Evolutionary conservation across 768 basidiomycete species (phyloP).

Genomic region (Suillus brevipes): DNA sequence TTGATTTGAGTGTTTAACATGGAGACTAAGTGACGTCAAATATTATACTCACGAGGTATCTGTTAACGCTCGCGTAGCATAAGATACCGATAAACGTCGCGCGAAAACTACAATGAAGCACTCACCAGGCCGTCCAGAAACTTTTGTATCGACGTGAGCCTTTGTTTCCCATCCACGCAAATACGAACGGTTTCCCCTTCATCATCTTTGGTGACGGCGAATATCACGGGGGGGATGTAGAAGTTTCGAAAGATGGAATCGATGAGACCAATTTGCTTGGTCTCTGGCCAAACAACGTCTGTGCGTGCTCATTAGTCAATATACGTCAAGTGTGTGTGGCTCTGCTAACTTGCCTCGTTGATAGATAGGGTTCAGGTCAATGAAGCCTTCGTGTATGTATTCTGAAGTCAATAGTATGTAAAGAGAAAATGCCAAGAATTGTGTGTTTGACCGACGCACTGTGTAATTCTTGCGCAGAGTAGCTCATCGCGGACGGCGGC

Average conservation of each 20-base stretch:
- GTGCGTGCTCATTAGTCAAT: conserved; percentile 1
- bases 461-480: conserved; percentile 48
- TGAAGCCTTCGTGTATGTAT: conserved; percentile 66
- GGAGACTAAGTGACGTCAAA: conserved; percentile 7
- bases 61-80: conserved; percentile 23
- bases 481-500: conserved; percentile 40
- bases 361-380: conserved; percentile 71
- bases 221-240: conserved; percentile 54
- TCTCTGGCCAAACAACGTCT: conserved; percentile 79
- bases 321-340: background rate
- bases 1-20: conserved; percentile 20
- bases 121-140: conserved; percentile 49
- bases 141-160: conserved; percentile 47
- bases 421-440: background rate
- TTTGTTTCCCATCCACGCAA: conserved; percentile 56
- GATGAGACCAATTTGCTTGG: conserved; percentile 59
- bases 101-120: background rate
- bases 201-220: conserved; percentile 42
- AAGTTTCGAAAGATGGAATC: conserved; percentile 55
- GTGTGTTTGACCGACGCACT: conserved; percentile 30
- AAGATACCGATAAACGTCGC: conserved; percentile 2
- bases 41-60: conserved; percentile 52
- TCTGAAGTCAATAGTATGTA: background rate
- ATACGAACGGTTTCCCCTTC: conserved; percentile 42
- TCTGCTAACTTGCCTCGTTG: conserved; percentile 55